These are phyloP conservation scores for Conticribra guillardii DNA, from an alignment of 108 stramenopile species.

Conservation along the genomic window DNA sequence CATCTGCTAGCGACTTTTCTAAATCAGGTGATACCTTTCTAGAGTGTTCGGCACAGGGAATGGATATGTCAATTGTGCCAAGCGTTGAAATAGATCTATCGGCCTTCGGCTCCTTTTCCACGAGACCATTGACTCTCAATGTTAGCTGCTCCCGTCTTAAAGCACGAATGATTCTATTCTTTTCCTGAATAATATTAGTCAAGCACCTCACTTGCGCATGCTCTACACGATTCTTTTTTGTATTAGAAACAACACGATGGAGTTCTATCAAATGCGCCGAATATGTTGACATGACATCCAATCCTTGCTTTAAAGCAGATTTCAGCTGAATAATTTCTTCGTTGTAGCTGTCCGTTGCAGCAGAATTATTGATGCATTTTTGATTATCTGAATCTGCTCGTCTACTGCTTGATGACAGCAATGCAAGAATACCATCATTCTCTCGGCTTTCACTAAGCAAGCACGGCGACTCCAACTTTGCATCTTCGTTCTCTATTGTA, in stretches of 20 bases:
- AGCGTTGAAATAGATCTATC: slow-evolving; percentile 28
- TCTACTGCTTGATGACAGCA: too few relatives aligned
- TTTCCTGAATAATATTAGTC: slow-evolving; percentile 30
- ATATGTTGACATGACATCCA: background rate
- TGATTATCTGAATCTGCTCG: too few relatives aligned
- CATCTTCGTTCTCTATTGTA: too few relatives aligned
- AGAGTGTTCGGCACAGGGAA: slow-evolving; percentile 11
- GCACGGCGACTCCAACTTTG: too few relatives aligned
- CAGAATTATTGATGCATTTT: too few relatives aligned
- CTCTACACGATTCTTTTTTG: slow-evolving; percentile 9
- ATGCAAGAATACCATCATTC: too few relatives aligned
- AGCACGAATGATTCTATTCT: slow-evolving; percentile 23
- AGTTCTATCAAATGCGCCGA: slow-evolving; percentile 15
- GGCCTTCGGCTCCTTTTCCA: background rate
- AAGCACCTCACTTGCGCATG: slow-evolving; percentile 22
- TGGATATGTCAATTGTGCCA: slow-evolving; percentile 21
- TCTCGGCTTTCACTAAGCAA: too few relatives aligned
- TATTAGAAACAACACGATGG: background rate
- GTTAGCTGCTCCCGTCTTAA: slow-evolving; percentile 14
- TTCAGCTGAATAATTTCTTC: too few relatives aligned
- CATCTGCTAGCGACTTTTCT: slow-evolving; percentile 25
- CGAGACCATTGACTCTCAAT: background rate
- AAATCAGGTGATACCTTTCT: slow-evolving; percentile 7
- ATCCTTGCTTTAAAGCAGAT: too few relatives aligned
- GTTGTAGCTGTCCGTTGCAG: too few relatives aligned